Evolutionary conservation across 768 basidiomycete species (phyloP).

Genomic region (Leucosporidium yakuticum): DNA sequence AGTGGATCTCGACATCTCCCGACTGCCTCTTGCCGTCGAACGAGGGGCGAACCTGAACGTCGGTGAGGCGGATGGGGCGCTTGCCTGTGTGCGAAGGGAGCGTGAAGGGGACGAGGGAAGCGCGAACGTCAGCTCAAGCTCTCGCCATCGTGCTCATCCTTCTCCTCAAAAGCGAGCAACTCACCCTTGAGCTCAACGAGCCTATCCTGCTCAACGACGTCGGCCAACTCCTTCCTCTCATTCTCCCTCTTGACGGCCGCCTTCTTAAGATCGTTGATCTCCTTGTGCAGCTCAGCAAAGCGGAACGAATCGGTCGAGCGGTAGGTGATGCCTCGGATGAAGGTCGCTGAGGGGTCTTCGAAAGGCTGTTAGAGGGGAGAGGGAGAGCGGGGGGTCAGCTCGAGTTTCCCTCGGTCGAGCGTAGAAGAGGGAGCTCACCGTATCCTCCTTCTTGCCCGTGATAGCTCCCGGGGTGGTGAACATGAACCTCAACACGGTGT

Average conservation of each 20-base stretch:
- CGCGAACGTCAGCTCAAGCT: not conserved
- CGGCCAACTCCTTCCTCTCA: conserved; percentile 96
- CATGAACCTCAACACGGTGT: conserved; percentile 89
- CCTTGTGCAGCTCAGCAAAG: conserved; percentile 78
- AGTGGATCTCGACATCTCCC: conserved; percentile 97
- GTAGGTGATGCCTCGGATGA: conserved; percentile 90
- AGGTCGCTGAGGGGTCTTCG: conserved; percentile 92
- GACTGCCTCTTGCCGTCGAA: conserved; percentile 90
- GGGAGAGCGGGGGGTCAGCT: not conserved
- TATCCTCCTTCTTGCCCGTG: conserved; percentile 97
- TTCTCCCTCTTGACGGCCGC: conserved; percentile 95
- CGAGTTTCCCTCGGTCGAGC: too few species aligned
- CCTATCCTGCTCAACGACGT: conserved; percentile 90
- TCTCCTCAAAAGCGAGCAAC: not conserved
- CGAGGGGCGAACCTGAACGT: conserved; percentile 88
- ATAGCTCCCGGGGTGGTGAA: conserved; percentile 98
- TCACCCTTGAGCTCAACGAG: conserved; percentile 77
- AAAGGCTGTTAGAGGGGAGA: conserved; percentile 59
- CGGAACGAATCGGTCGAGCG: conserved; percentile 83
- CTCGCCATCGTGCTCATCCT: not conserved
- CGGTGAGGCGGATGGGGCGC: conserved; percentile 75
- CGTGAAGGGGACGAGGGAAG: not conserved
- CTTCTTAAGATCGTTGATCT: conserved; percentile 92
- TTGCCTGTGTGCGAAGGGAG: conserved; percentile 44
- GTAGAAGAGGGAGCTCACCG: conserved; percentile 50